Base-by-base conservation (phyloP, 2,329 filamentous ascomycete genomes). In the Helicocarpus griseus region DNA sequence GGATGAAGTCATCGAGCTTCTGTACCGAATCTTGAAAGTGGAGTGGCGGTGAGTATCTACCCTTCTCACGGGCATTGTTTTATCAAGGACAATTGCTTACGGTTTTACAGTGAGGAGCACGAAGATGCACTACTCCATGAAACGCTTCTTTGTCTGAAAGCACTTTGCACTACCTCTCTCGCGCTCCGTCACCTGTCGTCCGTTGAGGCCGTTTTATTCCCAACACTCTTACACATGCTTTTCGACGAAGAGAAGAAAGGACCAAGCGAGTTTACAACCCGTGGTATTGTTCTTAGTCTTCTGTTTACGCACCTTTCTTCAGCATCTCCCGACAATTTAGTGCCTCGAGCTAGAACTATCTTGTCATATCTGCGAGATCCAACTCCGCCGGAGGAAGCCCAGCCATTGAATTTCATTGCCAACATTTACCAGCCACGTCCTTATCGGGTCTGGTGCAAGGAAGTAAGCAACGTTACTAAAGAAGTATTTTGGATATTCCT, bases 401-500 rank as follows among this genome's bases (percentile, higher is more conserved):
- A 84, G 19, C 88, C 89, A 0, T 74, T 95, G 6, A 83, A 83
- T 2, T 97, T 97, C 65, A 89, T 97, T 44, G 73, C 91, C 21
- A 87, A 90, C 54, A 97, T 97, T 82, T 85, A 87, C 60, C 83
- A 85, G 33, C 81, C 89, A 47, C 81, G 91, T 0, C 91, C 91
- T 0, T 98, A 96, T 68, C 86, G 89, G 31, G 80, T 95, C 2
- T 98, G 91, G 91, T 89, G 85, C 70, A 93, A 90, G 68, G 93
- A 98, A 70, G 82, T 91, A 17, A 84, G 85, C 54, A 90, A 87
- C 61, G 91, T 97, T 45, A 95, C 90, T 39, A 96, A 96, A 68
- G 91, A 98, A 67, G 91, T 97, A 26, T 98, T 98, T 66, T 98
- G 91, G 91, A 97, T 97, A 65, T 98, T 97, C 72, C 77, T 97